A percentile compares a stretch with the other conserved stretches of the same genome.
Conservation (phyloP, 129 eudicot genomes). For the Pittosporum tobira region DNA sequence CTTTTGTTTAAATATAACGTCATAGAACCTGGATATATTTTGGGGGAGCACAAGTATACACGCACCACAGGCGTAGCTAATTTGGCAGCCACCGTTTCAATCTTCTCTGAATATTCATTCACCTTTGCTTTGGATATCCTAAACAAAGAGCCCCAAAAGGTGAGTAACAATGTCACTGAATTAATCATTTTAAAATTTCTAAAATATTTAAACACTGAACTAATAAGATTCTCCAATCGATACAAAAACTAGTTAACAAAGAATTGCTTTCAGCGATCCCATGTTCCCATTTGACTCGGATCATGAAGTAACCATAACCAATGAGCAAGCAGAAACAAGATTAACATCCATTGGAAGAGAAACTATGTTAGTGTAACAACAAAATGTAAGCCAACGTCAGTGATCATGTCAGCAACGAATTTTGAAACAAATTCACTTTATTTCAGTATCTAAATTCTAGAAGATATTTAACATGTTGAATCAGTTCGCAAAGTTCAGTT, state of each 20-base stretch:
- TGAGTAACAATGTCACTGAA: constrained; percentile 2
- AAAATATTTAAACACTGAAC: not conserved
- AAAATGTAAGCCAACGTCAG: too few relatives aligned
- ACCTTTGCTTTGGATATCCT: constrained; percentile 64
- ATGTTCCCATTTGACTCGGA: not conserved
- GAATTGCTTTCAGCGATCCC: not conserved
- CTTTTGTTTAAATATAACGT: not conserved
- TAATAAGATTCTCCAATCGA: not conserved
- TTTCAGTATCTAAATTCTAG: too few relatives aligned
- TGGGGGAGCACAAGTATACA: not conserved
- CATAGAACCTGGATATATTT: not conserved
- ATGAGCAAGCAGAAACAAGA: too few relatives aligned
- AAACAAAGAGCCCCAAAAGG: constrained; percentile 10
- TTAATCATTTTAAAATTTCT: not conserved
- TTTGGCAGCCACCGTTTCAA: constrained; percentile 78
- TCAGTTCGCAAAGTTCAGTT: too few relatives aligned
- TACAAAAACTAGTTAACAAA: not conserved
- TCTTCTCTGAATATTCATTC: constrained; percentile 71
- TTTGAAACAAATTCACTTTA: too few relatives aligned
- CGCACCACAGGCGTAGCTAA: constrained; percentile 53
- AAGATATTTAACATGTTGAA: too few relatives aligned
- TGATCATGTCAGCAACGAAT: too few relatives aligned
- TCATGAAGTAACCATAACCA: too few relatives aligned
- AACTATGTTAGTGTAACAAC: too few relatives aligned
- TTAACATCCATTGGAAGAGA: too few relatives aligned